Base-by-base conservation (phyloP, 257 asterid genomes). In the Sherardia arvensis region DNA sequence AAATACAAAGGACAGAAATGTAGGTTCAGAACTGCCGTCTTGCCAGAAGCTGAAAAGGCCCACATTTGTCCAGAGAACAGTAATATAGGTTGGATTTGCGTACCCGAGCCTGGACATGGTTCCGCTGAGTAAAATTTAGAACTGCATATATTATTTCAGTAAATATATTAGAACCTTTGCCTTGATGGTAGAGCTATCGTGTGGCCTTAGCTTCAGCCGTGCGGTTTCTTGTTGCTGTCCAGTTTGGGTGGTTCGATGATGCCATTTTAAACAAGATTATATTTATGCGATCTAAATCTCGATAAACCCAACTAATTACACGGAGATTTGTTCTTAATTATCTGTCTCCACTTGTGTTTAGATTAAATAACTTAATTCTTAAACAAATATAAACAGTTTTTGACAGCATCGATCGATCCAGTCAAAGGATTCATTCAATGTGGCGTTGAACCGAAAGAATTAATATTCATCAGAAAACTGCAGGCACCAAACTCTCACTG, bases 401-500 rank as follows among this genome's bases (percentile, higher is more conserved):
- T 53, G 1, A 43, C 33, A 26, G 60, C 14, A 21, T 26, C 54
- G 27, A 48, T 26, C 61, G 45, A 68, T 59, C 30, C 36, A 49
- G 72, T 68, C 72, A 68, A 59, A 68, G 38, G 38, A 48, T 59
- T 20, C n/a, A 54, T 68, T 47, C n/a, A 67, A 59, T 67, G 29
- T 5, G 14, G 20, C 51, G 51, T 43, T 43, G 20, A 17, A 40
- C 48, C 48, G n/a, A 40, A 40, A 40, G 48, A 40, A 34, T 0
- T 1, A n/a, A n/a, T n/a, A n/a, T n/a, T n/a, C n/a, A 2, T 43
- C 20, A 14, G 20, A 14, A 38, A 10, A 10, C 0, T 8, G 40
- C 40, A 34, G 40, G 40, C 40, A 38, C 18, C 47, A 38, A 38
- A 36, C 14, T 3, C 51, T 43, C 51, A 43, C 21, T 14, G 51